phyloP scores from a whole-genome alignment of 768 basidiomycete genomes.

The Holtermanniella nyarrowii region DNA sequence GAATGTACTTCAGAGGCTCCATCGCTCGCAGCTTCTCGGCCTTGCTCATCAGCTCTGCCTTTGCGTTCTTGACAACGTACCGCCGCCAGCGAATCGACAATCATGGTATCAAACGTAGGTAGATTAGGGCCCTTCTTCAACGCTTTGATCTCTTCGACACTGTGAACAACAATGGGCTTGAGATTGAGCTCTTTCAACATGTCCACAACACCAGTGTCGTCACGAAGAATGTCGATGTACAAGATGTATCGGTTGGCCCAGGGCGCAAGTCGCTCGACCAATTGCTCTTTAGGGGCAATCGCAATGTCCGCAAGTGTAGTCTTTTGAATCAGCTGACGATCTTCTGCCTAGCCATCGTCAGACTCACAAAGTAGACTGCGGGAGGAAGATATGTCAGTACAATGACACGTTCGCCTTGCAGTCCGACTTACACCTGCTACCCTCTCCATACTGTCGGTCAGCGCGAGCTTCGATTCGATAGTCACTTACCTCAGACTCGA shows the following conservation, averaged over 20 bases:
- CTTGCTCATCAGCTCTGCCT: constrained; percentile 42
- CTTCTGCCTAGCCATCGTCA: constrained; percentile 62
- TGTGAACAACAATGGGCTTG: constrained; percentile 62
- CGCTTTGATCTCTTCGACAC: constrained; percentile 61
- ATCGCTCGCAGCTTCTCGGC: constrained; percentile 81
- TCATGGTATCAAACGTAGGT: constrained; percentile 87
- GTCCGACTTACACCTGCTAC: constrained; percentile 45
- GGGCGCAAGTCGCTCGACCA: constrained; percentile 44
- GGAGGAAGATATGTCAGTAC: constrained; percentile 46
- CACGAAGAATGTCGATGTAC: constrained; percentile 75
- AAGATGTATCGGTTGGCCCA: constrained; percentile 81
- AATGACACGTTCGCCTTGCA: not conserved
- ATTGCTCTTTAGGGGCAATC: constrained; percentile 18
- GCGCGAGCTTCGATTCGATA: too few relatives aligned
- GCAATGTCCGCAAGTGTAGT: constrained; percentile 48
- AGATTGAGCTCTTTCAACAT: constrained; percentile 71
- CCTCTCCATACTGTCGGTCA: constrained; percentile 56
- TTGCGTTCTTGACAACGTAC: constrained; percentile 47
- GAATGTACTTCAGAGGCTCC: constrained; percentile 92
- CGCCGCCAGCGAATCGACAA: constrained; percentile 76
- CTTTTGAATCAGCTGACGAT: constrained; percentile 45
- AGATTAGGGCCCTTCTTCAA: constrained; percentile 53
- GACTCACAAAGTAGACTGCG: constrained; percentile 57
- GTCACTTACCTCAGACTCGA: constrained; percentile 58
- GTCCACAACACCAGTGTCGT: constrained; percentile 63